These are phyloP conservation scores for Clavaria fumosa DNA, from an alignment of 768 basidiomycete genomes.

Conservation along the genomic window DNA sequence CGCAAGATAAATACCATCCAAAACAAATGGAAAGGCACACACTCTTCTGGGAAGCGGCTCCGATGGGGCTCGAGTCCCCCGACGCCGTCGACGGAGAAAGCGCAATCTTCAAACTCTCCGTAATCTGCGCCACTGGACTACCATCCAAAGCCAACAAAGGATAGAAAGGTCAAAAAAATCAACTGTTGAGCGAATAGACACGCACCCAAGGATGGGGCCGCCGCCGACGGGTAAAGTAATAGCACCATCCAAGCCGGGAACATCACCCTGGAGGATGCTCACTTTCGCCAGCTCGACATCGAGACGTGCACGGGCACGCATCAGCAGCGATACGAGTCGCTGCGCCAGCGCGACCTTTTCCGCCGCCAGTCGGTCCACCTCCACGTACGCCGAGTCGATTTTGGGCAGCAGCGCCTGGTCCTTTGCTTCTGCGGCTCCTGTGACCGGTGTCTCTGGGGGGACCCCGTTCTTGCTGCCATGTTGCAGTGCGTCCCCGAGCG, in stretches of 20 bases:
- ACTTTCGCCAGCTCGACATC: conserved; percentile 28
- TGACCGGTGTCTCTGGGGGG: conserved; percentile 12
- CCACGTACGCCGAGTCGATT: conserved; percentile 21
- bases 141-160: too few relatives aligned
- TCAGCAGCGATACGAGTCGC: conserved; percentile 27
- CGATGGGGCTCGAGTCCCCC: conserved; percentile 6
- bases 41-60: conserved; percentile 7
- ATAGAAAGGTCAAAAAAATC: too few relatives aligned
- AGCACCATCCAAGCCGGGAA: not conserved
- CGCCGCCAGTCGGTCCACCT: conserved; percentile 22
- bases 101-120: conserved; percentile 21
- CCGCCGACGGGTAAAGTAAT: too few relatives aligned
- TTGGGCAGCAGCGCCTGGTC: conserved; percentile 19
- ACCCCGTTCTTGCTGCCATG: not conserved
- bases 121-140: conserved; percentile 19
- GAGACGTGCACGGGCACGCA: conserved; percentile 25
- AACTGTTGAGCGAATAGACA: too few relatives aligned
- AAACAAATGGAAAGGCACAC: conserved; percentile 9
- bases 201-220: too few relatives aligned
- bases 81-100: conserved; percentile 7
- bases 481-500: conserved; percentile 1
- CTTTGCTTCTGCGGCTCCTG: conserved; percentile 13
- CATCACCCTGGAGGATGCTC: conserved; percentile 20
- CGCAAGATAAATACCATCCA: too few relatives aligned
- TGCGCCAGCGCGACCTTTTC: conserved; percentile 27